Conservation (phyloP, 139 green algal species). For the Coelastrella sp. region DNA sequence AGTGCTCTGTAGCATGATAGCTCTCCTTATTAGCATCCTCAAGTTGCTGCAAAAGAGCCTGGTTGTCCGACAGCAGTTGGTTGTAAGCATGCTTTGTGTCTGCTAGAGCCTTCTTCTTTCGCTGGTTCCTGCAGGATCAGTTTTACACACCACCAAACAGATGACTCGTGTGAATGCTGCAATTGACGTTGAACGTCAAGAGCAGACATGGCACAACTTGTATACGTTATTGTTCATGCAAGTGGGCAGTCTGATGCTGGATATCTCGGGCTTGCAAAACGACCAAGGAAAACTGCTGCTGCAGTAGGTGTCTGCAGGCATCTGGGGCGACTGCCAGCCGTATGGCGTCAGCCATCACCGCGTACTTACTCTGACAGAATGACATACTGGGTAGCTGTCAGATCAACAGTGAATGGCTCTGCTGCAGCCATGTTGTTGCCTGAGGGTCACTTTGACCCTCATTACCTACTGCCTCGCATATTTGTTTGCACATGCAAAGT, state of each 20-base stretch:
- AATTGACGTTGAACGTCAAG: too few relatives aligned
- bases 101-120: conserved; percentile 79
- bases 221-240: too few relatives aligned
- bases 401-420: conserved; percentile 48
- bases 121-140: conserved; percentile 79
- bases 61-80: conserved; percentile 70
- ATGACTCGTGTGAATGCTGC: too few relatives aligned
- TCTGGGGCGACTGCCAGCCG: not conserved
- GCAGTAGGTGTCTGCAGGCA: too few relatives aligned
- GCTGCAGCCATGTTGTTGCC: not conserved
- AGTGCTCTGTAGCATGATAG: conserved; percentile 79
- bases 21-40: conserved; percentile 73
- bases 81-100: conserved; percentile 69
- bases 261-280: too few relatives aligned
- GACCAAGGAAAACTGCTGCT: too few relatives aligned
- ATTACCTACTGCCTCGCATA: not conserved
- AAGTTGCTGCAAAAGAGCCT: conserved; percentile 66
- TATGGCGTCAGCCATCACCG: too few relatives aligned
- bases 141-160: too few relatives aligned
- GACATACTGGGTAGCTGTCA: conserved; percentile 76
- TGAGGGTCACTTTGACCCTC: not conserved
- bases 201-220: too few relatives aligned
- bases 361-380: conserved; percentile 72
- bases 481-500: not conserved
- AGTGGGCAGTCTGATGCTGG: too few relatives aligned